A percentile compares a stretch with the other conserved stretches of the same genome.
These are phyloP conservation scores for Hypoxylon trugodes DNA, from an alignment of 495 filamentous ascomycete genomes.

Conservation along the genomic window DNA sequence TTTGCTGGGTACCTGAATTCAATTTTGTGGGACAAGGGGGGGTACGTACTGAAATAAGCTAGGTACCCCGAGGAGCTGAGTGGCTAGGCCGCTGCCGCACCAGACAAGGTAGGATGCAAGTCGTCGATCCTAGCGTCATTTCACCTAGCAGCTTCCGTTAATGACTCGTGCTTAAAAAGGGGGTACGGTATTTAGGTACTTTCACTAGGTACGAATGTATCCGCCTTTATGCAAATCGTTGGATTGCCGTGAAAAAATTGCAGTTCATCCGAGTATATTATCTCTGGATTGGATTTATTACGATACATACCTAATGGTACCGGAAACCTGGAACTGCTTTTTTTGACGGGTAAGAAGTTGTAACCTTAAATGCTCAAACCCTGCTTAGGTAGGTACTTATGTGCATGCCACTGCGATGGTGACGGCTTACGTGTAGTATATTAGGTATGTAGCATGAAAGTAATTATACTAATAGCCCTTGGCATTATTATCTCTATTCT, in stretches of 20 bases:
- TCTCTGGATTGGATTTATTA: not conserved
- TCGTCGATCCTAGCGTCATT: slow-evolving; percentile 43
- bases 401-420: not conserved
- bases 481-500: too few relatives aligned
- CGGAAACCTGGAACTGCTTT: not conserved
- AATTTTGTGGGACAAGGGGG: slow-evolving; percentile 4
- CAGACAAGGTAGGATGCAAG: slow-evolving; percentile 22
- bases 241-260: not conserved
- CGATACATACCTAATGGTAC: not conserved
- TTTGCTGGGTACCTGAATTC: slow-evolving; percentile 35
- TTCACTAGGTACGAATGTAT: too few relatives aligned
- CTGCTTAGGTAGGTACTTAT: not conserved
- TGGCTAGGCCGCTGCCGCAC: slow-evolving; percentile 27
- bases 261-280: not conserved
- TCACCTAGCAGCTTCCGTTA: slow-evolving; percentile 6
- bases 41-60: slow-evolving; percentile 31
- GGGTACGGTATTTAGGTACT: slow-evolving; percentile 18
- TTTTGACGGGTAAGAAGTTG: not conserved
- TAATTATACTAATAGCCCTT: too few relatives aligned
- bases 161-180: slow-evolving; percentile 22
- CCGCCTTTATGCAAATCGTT: too few relatives aligned
- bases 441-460: too few relatives aligned
- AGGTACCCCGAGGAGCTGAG: slow-evolving; percentile 26
- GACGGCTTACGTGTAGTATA: not conserved
- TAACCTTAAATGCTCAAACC: not conserved